phyloP scores from a whole-genome alignment of 2,329 filamentous ascomycete genomes.

The Lasiodiplodia gonubiensis region DNA sequence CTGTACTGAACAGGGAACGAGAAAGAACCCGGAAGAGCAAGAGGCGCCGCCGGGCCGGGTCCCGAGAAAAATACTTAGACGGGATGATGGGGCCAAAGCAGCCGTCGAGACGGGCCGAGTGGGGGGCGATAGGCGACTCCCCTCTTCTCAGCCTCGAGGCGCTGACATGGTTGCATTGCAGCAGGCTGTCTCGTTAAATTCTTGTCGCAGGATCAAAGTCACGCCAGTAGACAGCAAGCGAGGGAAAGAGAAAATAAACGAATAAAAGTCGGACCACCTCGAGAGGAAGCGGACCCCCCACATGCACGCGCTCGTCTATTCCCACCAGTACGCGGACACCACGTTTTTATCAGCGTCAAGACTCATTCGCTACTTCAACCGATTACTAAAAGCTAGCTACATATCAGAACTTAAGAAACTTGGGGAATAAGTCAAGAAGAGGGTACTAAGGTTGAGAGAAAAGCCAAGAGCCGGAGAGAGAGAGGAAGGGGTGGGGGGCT shows the following conservation, averaged over 20 bases:
- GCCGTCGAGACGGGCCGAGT: too few species aligned
- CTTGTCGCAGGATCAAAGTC: neutral
- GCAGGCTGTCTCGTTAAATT: too few species aligned
- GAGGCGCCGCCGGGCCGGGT: too few species aligned
- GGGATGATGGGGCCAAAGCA: too few species aligned
- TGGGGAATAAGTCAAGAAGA: slow-evolving; percentile 29
- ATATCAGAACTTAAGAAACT: slow-evolving; percentile 29
- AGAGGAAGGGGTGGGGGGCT: neutral
- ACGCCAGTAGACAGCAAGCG: neutral
- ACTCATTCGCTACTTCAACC: slow-evolving; percentile 28
- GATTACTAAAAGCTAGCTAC: slow-evolving; percentile 29
- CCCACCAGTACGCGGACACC: neutral
- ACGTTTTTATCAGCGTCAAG: slow-evolving; percentile 14
- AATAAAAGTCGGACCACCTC: neutral
- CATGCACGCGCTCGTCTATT: neutral
- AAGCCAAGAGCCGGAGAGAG: slow-evolving; percentile 12
- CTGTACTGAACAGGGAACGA: too few species aligned
- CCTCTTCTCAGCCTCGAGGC: neutral
- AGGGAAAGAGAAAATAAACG: neutral
- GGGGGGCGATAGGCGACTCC: too few species aligned
- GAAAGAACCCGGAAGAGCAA: too few species aligned
- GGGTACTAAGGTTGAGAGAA: slow-evolving; percentile 23
- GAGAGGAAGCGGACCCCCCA: neutral
- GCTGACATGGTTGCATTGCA: too few species aligned
- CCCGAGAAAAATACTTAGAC: too few species aligned